Base-by-base conservation (phyloP, 192 early-diverging fungal genomes). In the Backusella tarrabulga region DNA sequence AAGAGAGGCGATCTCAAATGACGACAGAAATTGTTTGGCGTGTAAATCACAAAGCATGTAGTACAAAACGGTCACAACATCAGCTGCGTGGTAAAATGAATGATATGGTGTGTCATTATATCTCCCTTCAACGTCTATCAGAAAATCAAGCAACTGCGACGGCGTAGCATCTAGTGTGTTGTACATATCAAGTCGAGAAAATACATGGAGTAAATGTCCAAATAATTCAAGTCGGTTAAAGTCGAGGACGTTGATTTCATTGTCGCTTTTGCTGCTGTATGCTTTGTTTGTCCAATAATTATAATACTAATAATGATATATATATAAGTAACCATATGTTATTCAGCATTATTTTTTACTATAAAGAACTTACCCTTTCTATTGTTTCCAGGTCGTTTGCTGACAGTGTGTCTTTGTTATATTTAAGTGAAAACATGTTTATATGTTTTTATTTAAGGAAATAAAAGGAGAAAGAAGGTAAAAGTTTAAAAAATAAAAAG, bases 61-160 rank as follows among this genome's bases (percentile, higher is more conserved):
- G 79, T 91, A 94, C 15, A 96, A 87, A 79, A 95, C 91, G 38
- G 89, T 90, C 7, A 92, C 90, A 12, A 97, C 95, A 83, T 97
- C 96, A 7, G 93, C 88, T 12, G 95, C 95, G 73, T 97, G 96
- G 80, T 92, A 92, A 80, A 96, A 97, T 14, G 93, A 95, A 82
- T 97, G 96, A 74, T 97, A 97, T 2, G 93, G 93, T 60, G 93
- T 93, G 15, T 89, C 78, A 23, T 85, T 80, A 79, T 97, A 97
- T 29, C 90, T 91, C 36, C 81, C 68, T 67, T 92, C 90, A 56
- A 97, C 89, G 67, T 95, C 95, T 29, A 94, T 85, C 35, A 93
- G 86, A 77, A 97, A 96, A 68, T 94, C 92, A 17, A 97, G 86
- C 66, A 96, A 80, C 56, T 90, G 86, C 32, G 88, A 86, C 19